Percentiles rank a stretch among this genome's conserved stretches.
Evolutionary conservation across 2,329 filamentous ascomycete genomes (phyloP).

Genomic region (Fusarium equiseti): DNA sequence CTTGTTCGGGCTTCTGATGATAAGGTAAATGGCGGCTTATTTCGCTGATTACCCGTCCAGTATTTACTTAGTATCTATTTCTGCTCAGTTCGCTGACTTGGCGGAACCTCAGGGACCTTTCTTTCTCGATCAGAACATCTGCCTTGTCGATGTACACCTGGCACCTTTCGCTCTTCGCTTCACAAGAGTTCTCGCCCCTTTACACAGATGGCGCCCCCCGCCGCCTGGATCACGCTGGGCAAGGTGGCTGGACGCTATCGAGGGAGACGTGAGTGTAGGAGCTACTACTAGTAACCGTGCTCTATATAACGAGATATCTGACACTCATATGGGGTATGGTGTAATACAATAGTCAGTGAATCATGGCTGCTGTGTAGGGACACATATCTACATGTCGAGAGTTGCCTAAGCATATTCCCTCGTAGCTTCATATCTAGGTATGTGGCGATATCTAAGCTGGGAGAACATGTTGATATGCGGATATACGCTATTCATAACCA

Average conservation of each 20-base stretch:
- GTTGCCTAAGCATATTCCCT: neutral
- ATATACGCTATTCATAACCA: neutral
- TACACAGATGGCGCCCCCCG: slow-evolving; percentile 74
- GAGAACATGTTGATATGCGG: neutral
- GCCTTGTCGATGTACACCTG: slow-evolving; percentile 79
- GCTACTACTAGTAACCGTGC: slow-evolving; percentile 74
- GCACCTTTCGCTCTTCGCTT: slow-evolving; percentile 81
- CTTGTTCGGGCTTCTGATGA: slow-evolving; percentile 63
- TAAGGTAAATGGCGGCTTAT: slow-evolving; percentile 45
- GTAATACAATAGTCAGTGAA: neutral
- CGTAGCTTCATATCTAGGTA: neutral
- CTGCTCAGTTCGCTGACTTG: neutral
- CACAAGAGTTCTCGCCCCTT: slow-evolving; percentile 72
- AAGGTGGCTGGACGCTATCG: slow-evolving; percentile 77
- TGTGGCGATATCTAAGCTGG: neutral
- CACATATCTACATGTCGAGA: neutral
- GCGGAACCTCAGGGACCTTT: slow-evolving; percentile 68
- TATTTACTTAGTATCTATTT: neutral
- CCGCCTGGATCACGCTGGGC: slow-evolving; percentile 74
- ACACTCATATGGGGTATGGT: slow-evolving; percentile 56
- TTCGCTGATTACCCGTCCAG: neutral
- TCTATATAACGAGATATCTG: slow-evolving; percentile 67
- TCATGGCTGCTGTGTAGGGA: neutral
- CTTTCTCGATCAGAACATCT: slow-evolving; percentile 67
- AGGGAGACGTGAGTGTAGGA: slow-evolving; percentile 70